Evolutionary conservation across 257 asterid species (phyloP).

Genomic region (Nicotiana sylvestris): DNA sequence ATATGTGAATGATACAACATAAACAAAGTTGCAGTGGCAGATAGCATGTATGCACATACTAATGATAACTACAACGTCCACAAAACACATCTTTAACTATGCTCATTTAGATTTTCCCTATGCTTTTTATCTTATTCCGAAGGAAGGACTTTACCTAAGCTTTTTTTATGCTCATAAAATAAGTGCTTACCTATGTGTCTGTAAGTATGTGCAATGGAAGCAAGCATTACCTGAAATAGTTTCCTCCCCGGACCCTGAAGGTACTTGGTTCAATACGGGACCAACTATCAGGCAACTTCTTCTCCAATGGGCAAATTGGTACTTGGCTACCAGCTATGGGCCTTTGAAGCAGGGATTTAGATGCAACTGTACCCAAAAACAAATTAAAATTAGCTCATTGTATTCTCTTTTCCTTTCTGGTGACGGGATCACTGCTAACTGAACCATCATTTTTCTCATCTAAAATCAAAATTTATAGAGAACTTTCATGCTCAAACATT

Average conservation of each 20-base stretch:
- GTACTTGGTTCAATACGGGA: conserved; percentile 76
- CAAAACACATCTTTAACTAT: neutral
- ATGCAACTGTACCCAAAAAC: conserved; percentile 52
- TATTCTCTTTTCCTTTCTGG: neutral
- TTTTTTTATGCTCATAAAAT: neutral
- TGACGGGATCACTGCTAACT: neutral
- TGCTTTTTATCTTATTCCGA: neutral
- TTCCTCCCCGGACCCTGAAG: conserved; percentile 74
- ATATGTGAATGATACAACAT: neutral
- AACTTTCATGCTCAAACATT: neutral
- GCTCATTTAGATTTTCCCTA: neutral
- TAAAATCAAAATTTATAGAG: neutral
- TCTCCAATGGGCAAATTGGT: conserved; percentile 73
- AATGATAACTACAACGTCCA: neutral
- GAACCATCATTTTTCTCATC: neutral
- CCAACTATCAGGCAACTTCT: conserved; percentile 86
- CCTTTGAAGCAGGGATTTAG: conserved; percentile 59
- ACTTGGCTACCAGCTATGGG: conserved; percentile 93
- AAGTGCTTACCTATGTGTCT: neutral
- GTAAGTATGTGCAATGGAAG: neutral
- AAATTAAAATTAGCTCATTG: neutral
- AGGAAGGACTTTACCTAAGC: neutral
- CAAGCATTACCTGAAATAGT: conserved; percentile 53
- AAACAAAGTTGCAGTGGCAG: neutral
- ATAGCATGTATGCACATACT: neutral